Evolutionary conservation across 2,329 filamentous ascomycete species (phyloP), one percentile per base, ranked within the genome.

Genomic region (Xylariales sp.): DNA sequence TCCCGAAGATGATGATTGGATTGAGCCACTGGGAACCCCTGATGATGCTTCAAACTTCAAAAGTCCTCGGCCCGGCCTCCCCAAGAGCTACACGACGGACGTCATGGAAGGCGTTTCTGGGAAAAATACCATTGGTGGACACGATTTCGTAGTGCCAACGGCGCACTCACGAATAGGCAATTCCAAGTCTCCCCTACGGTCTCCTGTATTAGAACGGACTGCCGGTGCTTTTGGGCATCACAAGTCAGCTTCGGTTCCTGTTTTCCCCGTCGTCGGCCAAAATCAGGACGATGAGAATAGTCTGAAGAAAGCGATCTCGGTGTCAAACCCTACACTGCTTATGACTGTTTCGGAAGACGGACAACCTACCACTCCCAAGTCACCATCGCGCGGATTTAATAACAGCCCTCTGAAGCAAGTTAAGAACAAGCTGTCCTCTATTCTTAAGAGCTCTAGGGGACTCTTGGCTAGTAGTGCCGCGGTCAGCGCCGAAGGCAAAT

Each of bases 401-500:
- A 94, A 97, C 72, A 95, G 91, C 66, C 93, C 93, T 5, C 80
- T 97, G 67, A 97, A 94, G 79, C 93, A 96, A 59, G 94, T 96
- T 34, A 98, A 97, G 82, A 93, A 92, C 76, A 97, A 94, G 78
- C 84, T 98, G 55, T 97, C 95, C 54, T 97, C 94, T 9, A 94
- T 97, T 67, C 84, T 97, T 74, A 94, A 94, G 80, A 92, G 91
- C 63, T 96, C 94, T 3, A 95, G 92, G 78, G 93, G 91, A 14
- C 87, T 97, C 56, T 90, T 97, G 70, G 93, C 91, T 18, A 97
- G 92, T 72, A 95, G 88, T 72, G 88, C 88, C 2, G 87, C 85
- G 16, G 81, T 87, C 45, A 90, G 87, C 72, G 88, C 88, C 0
- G 88, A 90, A 72, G 86, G 86, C 7, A 90, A 90, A 72, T 83